A percentile compares a stretch with the other conserved stretches of the same genome.
These are phyloP conservation scores for Neurospora tetrasperma DNA, from an alignment of 495 filamentous ascomycete genomes.

Conservation along the genomic window DNA sequence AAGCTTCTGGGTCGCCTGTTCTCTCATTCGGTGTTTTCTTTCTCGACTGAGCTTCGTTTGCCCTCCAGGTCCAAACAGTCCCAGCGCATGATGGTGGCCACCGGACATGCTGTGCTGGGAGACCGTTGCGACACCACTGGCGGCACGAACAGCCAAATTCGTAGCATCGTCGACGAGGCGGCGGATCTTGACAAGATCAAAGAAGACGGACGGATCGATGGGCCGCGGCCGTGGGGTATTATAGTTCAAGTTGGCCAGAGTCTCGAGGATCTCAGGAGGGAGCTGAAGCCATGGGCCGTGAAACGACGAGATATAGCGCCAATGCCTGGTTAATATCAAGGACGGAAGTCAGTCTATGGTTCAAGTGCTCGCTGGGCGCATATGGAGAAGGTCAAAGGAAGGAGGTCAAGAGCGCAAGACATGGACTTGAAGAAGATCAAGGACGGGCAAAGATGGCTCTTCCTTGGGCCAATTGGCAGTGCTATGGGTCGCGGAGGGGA, in stretches of 20 bases:
- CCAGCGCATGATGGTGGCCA: slow-evolving; percentile 44
- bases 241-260: slow-evolving; percentile 68
- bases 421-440: neutral
- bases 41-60: slow-evolving; percentile 61
- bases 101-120: slow-evolving; percentile 46
- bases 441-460: neutral
- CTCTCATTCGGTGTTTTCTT: slow-evolving; percentile 62
- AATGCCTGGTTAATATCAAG: slow-evolving; percentile 44
- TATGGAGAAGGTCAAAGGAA: neutral
- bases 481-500: neutral
- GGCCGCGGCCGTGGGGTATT: slow-evolving; percentile 61
- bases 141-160: slow-evolving; percentile 63
- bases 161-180: slow-evolving; percentile 67
- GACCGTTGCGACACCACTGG: slow-evolving; percentile 56
- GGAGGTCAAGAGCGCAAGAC: neutral
- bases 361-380: neutral
- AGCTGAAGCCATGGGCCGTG: slow-evolving; percentile 82
- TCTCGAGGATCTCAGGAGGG: slow-evolving; percentile 69
- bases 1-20: slow-evolving; percentile 66
- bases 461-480: neutral
- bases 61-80: slow-evolving; percentile 43
- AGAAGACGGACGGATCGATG: slow-evolving; percentile 72
- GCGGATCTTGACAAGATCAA: slow-evolving; percentile 71
- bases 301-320: slow-evolving; percentile 74
- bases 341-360: neutral